These are phyloP conservation scores for Trypanosoma caninum DNA, from an alignment of 208 protist species.

Conservation along the genomic window DNA sequence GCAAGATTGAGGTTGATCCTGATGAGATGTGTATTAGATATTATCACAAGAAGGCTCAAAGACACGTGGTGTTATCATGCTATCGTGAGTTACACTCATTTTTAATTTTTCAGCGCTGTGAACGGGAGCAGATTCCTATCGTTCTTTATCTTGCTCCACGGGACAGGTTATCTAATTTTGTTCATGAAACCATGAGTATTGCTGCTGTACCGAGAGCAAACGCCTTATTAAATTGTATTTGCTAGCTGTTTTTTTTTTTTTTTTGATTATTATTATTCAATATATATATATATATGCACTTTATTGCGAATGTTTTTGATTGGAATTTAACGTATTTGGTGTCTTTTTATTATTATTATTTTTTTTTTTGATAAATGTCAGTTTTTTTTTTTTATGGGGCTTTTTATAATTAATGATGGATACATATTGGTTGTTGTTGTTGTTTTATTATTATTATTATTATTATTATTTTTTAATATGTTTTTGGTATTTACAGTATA, in stretches of 20 bases:
- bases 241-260: not conserved
- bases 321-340: too few relatives aligned
- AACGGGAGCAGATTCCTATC: slow-evolving; percentile 14
- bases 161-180: slow-evolving; percentile 11
- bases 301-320: too few relatives aligned
- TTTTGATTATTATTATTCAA: not conserved
- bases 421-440: too few relatives aligned
- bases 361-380: too few relatives aligned
- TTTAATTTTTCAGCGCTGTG: slow-evolving; percentile 20
- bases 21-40: slow-evolving; percentile 1
- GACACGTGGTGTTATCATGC: slow-evolving; percentile 5
- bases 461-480: too few relatives aligned
- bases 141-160: slow-evolving; percentile 1
- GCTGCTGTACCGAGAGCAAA: not conserved
- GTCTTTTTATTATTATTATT: too few relatives aligned
- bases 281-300: too few relatives aligned
- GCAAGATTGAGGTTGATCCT: slow-evolving; percentile 3
- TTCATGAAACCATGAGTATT: slow-evolving; percentile 14
- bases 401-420: too few relatives aligned
- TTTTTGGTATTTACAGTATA: too few relatives aligned
- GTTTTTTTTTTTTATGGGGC: too few relatives aligned
- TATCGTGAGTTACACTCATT: slow-evolving; percentile 25
- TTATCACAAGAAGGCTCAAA: slow-evolving; percentile 7
- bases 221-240: not conserved
- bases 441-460: too few relatives aligned